Evolutionary conservation across 1,284 basidiomycete genomes (phyloP).

Genomic region (Gymnopus androsaceus): DNA sequence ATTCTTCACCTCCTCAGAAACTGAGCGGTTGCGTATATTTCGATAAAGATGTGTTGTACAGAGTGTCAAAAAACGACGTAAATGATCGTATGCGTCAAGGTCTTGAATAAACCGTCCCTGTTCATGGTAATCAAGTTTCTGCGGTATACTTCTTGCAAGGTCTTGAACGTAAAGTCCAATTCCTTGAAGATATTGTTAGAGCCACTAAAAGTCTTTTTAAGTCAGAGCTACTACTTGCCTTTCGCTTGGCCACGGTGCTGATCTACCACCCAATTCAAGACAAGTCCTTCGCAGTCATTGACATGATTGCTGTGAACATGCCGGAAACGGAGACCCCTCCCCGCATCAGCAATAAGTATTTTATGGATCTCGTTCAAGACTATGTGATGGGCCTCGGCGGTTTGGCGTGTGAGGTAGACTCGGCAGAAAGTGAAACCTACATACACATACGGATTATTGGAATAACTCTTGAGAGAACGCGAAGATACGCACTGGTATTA

Average conservation of each 20-base stretch:
- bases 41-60: constrained; percentile 3
- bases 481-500: constrained; percentile 18
- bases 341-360: constrained; percentile 8
- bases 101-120: neutral
- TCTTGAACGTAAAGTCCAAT: neutral
- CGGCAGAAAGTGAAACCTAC: no score
- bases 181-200: neutral
- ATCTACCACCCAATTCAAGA: constrained; percentile 3
- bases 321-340: neutral
- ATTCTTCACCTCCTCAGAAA: constrained; percentile 1
- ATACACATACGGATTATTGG: no score
- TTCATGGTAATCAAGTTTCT: constrained; percentile 8
- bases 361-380: neutral
- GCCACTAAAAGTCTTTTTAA: neutral
- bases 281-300: neutral
- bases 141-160: neutral
- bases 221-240: neutral
- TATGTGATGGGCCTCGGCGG: constrained; percentile 11
- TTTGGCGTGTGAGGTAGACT: constrained; percentile 9
- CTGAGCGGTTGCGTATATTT: constrained; percentile 1
- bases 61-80: neutral
- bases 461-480: no score
- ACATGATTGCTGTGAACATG: neutral
- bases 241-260: constrained; percentile 12
- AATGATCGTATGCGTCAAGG: constrained; percentile 10